A percentile compares a stretch with the other conserved stretches of the same genome.
Evolutionary conservation across 345 rosid species (phyloP).

Genomic region (Lepidium aucheri): DNA sequence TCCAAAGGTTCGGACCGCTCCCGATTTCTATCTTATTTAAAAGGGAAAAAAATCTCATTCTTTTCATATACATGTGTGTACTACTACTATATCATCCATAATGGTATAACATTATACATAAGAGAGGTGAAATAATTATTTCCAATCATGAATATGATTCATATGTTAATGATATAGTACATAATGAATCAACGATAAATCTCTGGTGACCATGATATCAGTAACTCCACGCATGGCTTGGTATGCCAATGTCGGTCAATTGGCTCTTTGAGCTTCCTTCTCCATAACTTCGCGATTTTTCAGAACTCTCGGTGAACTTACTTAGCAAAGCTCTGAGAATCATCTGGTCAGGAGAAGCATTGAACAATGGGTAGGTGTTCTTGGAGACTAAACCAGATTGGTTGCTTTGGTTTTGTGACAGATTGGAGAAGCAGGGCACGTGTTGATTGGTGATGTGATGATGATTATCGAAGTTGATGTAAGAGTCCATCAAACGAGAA

Average conservation of each 20-base stretch:
- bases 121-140: neutral
- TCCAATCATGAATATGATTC: neutral
- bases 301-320: conserved; percentile 8
- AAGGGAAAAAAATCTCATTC: too few relatives aligned
- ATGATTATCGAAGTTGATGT: conserved; percentile 36
- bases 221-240: conserved; percentile 4
- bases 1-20: too few relatives aligned
- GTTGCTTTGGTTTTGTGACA: conserved; percentile 33
- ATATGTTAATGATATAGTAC: neutral
- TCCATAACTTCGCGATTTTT: neutral
- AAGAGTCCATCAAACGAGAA: conserved; percentile 50
- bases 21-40: too few relatives aligned
- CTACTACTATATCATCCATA: neutral
- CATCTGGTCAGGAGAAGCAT: conserved; percentile 20
- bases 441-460: conserved; percentile 27
- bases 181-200: neutral
- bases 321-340: conserved; percentile 11
- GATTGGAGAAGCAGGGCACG: conserved; percentile 90
- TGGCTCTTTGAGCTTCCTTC: conserved; percentile 22
- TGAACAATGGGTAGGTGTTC: neutral
- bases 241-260: conserved; percentile 8
- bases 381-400: conserved; percentile 8
- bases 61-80: too few relatives aligned
- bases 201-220: neutral
- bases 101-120: neutral